Percentiles rank a stretch among this genome's conserved stretches.
phyloP scores from a whole-genome alignment of 768 basidiomycete genomes.

The Dioszegia hungarica region DNA sequence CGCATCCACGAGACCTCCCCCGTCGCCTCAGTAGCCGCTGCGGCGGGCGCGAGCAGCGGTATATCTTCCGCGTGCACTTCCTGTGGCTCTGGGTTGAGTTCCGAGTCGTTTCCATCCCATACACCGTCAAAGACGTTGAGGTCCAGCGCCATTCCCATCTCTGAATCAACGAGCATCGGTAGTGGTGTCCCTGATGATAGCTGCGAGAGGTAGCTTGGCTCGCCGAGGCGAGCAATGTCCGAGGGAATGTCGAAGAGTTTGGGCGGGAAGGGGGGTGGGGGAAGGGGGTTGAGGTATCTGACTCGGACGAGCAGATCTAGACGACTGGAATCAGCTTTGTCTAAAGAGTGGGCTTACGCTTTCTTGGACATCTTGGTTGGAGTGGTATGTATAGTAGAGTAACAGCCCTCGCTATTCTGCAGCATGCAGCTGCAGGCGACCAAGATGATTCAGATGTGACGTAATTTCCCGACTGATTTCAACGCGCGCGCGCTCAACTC shows the following conservation, averaged over 20 bases:
- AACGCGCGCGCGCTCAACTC: too few relatives aligned
- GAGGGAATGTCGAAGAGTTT: conserved; percentile 91
- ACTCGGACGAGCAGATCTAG: conserved; percentile 88
- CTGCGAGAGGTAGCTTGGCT: conserved; percentile 74
- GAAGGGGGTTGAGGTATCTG: conserved; percentile 88
- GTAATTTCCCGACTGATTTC: too few relatives aligned
- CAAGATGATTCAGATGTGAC: too few relatives aligned
- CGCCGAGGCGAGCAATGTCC: conserved; percentile 77
- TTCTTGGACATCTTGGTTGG: conserved; percentile 32
- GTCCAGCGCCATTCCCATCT: conserved; percentile 94
- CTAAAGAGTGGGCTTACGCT: conserved; percentile 20
- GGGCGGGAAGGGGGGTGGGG: conserved; percentile 93
- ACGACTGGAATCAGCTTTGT: conserved; percentile 54
- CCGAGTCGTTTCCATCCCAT: conserved; percentile 75
- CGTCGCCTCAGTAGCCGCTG: conserved; percentile 38
- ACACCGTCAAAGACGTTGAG: conserved; percentile 73
- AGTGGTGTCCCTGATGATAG: conserved; percentile 74
- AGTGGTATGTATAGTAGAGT: too few relatives aligned
- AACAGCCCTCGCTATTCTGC: too few relatives aligned
- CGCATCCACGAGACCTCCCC: conserved; percentile 83
- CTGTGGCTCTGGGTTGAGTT: conserved; percentile 64
- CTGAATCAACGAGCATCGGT: conserved; percentile 95
- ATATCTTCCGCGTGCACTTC: conserved; percentile 41
- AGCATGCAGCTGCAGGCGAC: too few relatives aligned
- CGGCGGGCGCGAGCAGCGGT: conserved; percentile 62